Conservation (phyloP, 805 yeast species). For the Debaryomyces prosopidis region DNA sequence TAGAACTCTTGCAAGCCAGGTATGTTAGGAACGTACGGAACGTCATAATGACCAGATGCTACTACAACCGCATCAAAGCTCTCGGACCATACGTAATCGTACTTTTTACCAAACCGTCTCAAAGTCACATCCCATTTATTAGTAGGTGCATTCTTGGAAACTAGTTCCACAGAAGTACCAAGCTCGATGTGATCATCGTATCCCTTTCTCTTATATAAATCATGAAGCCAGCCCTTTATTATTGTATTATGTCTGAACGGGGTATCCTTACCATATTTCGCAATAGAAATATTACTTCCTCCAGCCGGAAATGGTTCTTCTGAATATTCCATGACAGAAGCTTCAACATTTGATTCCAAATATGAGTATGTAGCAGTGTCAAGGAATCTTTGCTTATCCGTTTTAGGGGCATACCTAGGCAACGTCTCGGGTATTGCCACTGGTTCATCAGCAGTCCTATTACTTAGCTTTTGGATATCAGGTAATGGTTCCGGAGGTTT, state of each 20-base stretch:
- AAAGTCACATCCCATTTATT: conserved; percentile 21
- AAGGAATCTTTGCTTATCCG: conserved; percentile 16
- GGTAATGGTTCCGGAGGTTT: conserved; percentile 18
- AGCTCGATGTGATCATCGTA: conserved; percentile 20
- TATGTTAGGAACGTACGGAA: conserved; percentile 46
- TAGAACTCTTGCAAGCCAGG: conserved; percentile 41
- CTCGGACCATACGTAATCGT: conserved; percentile 23
- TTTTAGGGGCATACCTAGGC: conserved; percentile 18
- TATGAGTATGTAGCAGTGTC: conserved; percentile 22
- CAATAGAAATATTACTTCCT: conserved; percentile 9
- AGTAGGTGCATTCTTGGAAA: conserved; percentile 14
- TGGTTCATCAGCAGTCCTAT: conserved; percentile 10
- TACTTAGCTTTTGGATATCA: conserved; percentile 10
- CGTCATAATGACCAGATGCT: conserved; percentile 50
- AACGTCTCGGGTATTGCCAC: conserved; percentile 13
- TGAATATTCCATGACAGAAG: conserved; percentile 20
- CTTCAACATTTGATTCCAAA: conserved; percentile 24
- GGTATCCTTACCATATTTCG: conserved; percentile 17
- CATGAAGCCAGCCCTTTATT: conserved; percentile 19
- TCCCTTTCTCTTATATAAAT: conserved; percentile 18
- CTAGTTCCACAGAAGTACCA: conserved; percentile 28
- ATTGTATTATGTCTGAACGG: conserved; percentile 19
- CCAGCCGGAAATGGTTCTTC: conserved; percentile 20
- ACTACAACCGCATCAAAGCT: conserved; percentile 43
- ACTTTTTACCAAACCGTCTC: conserved; percentile 17